These are phyloP conservation scores for Cystobasidium sp. DNA, from an alignment of 1,284 basidiomycete species.

Conservation along the genomic window DNA sequence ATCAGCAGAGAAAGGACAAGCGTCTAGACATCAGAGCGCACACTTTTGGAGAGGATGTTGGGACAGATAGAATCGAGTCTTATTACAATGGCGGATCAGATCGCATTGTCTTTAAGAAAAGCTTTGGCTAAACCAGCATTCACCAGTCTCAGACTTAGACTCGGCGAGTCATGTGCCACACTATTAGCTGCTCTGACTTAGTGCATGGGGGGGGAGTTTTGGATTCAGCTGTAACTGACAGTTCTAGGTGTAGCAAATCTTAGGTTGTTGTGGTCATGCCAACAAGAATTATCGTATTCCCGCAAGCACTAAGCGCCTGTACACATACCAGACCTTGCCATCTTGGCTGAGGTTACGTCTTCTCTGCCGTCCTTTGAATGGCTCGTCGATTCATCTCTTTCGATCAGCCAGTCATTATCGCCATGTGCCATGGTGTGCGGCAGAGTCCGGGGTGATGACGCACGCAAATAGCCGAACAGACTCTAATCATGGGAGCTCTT, in stretches of 20 bases:
- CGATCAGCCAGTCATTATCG: no score
- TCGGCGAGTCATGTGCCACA: not conserved
- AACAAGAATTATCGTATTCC: slow-evolving; percentile 9
- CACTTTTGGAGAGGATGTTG: not conserved
- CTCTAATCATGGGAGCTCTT: no score
- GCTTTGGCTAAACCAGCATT: slow-evolving; percentile 9
- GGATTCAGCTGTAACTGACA: slow-evolving; percentile 12
- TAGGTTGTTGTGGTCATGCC: slow-evolving; percentile 2
- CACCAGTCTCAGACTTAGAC: slow-evolving; percentile 6
- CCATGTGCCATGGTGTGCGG: no score
- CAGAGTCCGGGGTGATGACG: no score
- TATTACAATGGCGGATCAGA: not conserved
- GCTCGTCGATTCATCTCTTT: no score
- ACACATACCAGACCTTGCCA: not conserved
- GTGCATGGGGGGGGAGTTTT: not conserved
- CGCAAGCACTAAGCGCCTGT: slow-evolving; percentile 11
- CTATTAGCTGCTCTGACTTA: not conserved
- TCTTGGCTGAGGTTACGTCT: no score
- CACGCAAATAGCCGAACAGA: no score
- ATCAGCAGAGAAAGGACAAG: slow-evolving; percentile 1
- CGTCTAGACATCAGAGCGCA: slow-evolving; percentile 3
- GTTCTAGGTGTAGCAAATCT: slow-evolving; percentile 10
- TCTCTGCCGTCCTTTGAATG: no score
- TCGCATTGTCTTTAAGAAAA: not conserved
- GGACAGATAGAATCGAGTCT: not conserved